Conservation (phyloP, 331 rosid species). For the Acacia pycnantha region DNA sequence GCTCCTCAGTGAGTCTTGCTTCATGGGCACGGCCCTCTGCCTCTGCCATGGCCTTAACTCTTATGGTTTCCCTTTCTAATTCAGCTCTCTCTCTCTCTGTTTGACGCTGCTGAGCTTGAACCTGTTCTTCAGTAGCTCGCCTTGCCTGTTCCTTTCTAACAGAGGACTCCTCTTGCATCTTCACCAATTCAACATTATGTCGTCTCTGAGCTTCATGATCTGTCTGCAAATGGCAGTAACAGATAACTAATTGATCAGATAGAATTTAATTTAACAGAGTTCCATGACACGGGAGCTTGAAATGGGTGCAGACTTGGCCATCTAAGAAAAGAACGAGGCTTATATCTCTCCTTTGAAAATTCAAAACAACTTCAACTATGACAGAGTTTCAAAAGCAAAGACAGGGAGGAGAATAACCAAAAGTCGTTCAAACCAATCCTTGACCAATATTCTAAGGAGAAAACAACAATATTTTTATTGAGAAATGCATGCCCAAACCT, state of each 20-base stretch:
- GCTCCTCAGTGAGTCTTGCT: constrained; percentile 86
- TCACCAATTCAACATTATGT: constrained; percentile 85
- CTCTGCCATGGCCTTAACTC: constrained; percentile 91
- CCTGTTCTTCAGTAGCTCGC: constrained; percentile 87
- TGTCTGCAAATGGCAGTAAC: constrained; percentile 48
- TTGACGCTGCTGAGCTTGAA: constrained; percentile 85
- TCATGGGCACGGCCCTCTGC: constrained; percentile 92
- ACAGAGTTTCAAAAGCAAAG: constrained; percentile 8
- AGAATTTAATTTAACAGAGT: not conserved
- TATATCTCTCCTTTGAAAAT: not conserved
- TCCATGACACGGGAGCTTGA: constrained; percentile 12
- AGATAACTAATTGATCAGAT: not conserved
- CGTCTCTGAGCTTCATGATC: constrained; percentile 87
- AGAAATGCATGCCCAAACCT: not conserved
- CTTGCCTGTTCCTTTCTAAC: constrained; percentile 80
- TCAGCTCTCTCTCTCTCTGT: constrained; percentile 92
- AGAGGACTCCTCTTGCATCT: constrained; percentile 92
- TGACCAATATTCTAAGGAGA: not conserved
- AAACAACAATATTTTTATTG: not conserved
- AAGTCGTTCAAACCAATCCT: not conserved
- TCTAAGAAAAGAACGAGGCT: not conserved
- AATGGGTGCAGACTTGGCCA: not conserved
- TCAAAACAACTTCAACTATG: not conserved
- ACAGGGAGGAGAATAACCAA: not conserved
- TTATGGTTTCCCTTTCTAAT: constrained; percentile 83